These are phyloP conservation scores for Metrosideros polymorpha DNA, from an alignment of 441 rosid genomes.

Conservation along the genomic window DNA sequence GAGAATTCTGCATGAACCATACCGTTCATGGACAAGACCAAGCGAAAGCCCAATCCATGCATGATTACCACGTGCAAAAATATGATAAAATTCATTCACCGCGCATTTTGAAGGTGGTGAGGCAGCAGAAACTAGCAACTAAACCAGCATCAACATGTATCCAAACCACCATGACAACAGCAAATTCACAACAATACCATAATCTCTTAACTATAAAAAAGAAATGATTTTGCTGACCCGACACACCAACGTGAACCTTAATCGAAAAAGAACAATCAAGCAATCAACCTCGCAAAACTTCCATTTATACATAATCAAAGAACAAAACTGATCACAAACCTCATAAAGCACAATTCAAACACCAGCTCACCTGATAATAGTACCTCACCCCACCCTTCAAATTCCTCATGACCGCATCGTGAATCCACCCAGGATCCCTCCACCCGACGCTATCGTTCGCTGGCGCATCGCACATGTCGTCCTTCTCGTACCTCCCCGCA, in stretches of 20 bases:
- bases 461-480: constrained; percentile 74
- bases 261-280: background rate
- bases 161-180: background rate
- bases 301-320: background rate
- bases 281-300: background rate
- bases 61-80: background rate
- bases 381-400: constrained; percentile 52
- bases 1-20: background rate
- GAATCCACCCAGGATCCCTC: constrained; percentile 95
- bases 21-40: background rate
- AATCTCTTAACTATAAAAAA: background rate
- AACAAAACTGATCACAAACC: background rate
- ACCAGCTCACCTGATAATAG: constrained; percentile 52
- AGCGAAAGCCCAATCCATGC: background rate
- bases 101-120: background rate
- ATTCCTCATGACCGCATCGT: constrained; percentile 48
- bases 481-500: constrained; percentile 60
- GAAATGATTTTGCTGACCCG: background rate
- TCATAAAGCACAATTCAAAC: background rate
- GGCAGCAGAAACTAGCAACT: background rate
- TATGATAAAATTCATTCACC: background rate
- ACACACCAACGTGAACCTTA: background rate
- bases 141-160: background rate
- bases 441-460: constrained; percentile 67
- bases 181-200: background rate